These are phyloP conservation scores for Sarcodon sp. DNA, from an alignment of 768 basidiomycete genomes.

Conservation along the genomic window DNA sequence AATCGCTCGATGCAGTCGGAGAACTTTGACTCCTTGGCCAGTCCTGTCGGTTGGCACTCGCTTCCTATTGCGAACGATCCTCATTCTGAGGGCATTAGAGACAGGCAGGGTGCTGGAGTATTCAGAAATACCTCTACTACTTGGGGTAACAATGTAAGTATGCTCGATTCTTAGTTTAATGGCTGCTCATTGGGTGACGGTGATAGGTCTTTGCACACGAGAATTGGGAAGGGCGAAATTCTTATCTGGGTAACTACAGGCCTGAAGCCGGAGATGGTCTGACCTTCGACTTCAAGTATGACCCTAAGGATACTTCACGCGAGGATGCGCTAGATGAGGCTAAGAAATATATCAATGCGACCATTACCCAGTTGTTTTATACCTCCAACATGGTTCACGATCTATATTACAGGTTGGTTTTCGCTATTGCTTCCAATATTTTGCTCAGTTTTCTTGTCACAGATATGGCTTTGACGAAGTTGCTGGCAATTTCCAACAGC, in stretches of 20 bases:
- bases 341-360: constrained; percentile 73
- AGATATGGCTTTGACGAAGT: constrained; percentile 88
- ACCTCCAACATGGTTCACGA: constrained; percentile 75
- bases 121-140: constrained; percentile 62
- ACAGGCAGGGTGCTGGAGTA: constrained; percentile 11
- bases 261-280: constrained; percentile 48
- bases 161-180: background rate
- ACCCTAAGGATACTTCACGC: constrained; percentile 44
- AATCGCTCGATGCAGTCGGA: constrained; percentile 45
- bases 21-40: constrained; percentile 66
- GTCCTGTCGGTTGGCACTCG: constrained; percentile 87
- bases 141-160: constrained; percentile 69
- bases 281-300: constrained; percentile 64
- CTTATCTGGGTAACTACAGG: constrained; percentile 63
- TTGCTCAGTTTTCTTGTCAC: background rate
- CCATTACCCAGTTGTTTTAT: constrained; percentile 84
- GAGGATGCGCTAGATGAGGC: constrained; percentile 58
- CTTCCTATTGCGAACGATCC: constrained; percentile 68
- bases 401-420: constrained; percentile 53
- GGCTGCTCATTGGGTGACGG: background rate
- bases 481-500: constrained; percentile 94
- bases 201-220: constrained; percentile 79
- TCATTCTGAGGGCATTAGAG: constrained; percentile 14
- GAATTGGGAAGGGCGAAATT: constrained; percentile 71
- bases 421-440: constrained; percentile 1